These are phyloP conservation scores for Pythium utonaiense DNA, from an alignment of 352 stramenopile species.

Conservation along the genomic window DNA sequence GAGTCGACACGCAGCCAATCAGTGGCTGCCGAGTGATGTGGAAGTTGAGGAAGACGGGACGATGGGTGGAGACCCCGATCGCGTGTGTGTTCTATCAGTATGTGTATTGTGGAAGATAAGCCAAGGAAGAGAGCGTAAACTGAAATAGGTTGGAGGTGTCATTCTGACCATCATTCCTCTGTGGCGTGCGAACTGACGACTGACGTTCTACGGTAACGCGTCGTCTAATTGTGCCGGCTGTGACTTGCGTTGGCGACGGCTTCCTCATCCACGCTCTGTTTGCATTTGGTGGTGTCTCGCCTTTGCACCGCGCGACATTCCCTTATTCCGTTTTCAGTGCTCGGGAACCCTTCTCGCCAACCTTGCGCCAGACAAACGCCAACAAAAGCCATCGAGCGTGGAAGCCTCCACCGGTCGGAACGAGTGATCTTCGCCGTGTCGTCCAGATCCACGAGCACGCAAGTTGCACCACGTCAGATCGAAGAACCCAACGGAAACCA, in stretches of 20 bases:
- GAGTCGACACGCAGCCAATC: constrained; percentile 1
- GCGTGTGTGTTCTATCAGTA: too few relatives aligned
- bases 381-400: not conserved
- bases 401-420: not conserved
- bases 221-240: constrained; percentile 20
- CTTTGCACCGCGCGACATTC: constrained; percentile 19
- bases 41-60: constrained; percentile 1
- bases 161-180: not conserved
- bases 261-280: constrained; percentile 14
- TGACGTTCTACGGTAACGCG: constrained; percentile 11
- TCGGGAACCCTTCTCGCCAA: not conserved
- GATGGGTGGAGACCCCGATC: too few relatives aligned
- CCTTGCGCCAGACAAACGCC: not conserved
- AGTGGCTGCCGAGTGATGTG: not conserved
- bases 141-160: too few relatives aligned
- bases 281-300: constrained; percentile 7
- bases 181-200: constrained; percentile 5
- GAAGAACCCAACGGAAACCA: not conserved
- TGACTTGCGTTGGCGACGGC: not conserved
- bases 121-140: too few relatives aligned
- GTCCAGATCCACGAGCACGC: not conserved
- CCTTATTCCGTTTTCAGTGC: constrained; percentile 3
- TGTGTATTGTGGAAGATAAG: too few relatives aligned
- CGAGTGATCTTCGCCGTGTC: not conserved
- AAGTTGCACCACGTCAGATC: not conserved